Conservation (phyloP, 116 monocot species). For the Papilionanthe hybrid region DNA sequence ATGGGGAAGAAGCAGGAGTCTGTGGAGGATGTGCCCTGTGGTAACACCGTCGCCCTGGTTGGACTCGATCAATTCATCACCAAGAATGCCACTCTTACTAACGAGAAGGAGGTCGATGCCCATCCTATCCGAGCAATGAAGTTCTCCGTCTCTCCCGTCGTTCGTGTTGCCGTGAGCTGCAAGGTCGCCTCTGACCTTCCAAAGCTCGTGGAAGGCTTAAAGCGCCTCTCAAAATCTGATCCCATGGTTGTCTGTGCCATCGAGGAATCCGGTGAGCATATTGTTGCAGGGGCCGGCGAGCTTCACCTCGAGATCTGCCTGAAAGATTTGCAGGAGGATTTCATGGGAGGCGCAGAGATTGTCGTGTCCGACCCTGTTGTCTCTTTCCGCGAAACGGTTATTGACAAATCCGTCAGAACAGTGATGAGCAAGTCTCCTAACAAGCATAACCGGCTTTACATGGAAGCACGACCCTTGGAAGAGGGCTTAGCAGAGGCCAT, state of each 20-base stretch:
- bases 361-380: conserved; percentile 29
- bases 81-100: conserved; percentile 39
- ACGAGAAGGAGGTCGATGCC: conserved; percentile 41
- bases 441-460: conserved; percentile 42
- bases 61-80: conserved; percentile 38
- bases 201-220: conserved; percentile 37
- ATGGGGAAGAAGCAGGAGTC: conserved; percentile 46
- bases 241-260: conserved; percentile 37
- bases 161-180: conserved; percentile 37
- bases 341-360: conserved; percentile 45
- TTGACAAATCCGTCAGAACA: conserved; percentile 33
- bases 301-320: conserved; percentile 39
- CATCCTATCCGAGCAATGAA: conserved; percentile 44
- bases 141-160: conserved; percentile 40
- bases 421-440: conserved; percentile 48
- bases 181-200: conserved; percentile 40
- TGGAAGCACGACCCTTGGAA: conserved; percentile 41
- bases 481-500: conserved; percentile 40
- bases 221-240: conserved; percentile 34
- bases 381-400: conserved; percentile 40
- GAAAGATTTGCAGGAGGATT: conserved; percentile 38
- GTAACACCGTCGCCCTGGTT: conserved; percentile 40
- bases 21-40: conserved; percentile 43
- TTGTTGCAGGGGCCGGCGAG: conserved; percentile 33
- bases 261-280: conserved; percentile 42